These are phyloP conservation scores for Vigna unguiculata DNA, from an alignment of 306 rosid genomes.

Conservation along the genomic window DNA sequence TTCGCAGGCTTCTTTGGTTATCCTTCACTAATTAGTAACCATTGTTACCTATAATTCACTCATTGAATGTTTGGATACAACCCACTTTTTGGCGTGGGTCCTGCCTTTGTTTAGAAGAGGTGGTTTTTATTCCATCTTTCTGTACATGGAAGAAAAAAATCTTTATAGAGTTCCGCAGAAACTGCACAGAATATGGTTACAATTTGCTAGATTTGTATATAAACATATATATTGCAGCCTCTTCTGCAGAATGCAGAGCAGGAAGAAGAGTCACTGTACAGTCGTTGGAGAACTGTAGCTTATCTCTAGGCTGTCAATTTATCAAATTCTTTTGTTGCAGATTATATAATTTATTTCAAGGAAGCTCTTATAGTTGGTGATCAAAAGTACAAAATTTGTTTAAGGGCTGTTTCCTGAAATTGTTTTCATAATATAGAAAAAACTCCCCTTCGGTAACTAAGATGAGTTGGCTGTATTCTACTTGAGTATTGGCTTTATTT, in stretches of 20 bases:
- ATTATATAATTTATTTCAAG: slow-evolving; percentile 59
- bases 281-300: slow-evolving; percentile 73
- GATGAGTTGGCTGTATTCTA: background rate
- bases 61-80: slow-evolving; percentile 47
- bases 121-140: slow-evolving; percentile 43
- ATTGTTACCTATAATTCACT: slow-evolving; percentile 31
- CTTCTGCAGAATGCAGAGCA: slow-evolving; percentile 76
- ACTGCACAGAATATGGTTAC: slow-evolving; percentile 49
- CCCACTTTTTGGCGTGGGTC: slow-evolving; percentile 58
- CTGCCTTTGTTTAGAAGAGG: slow-evolving; percentile 51
- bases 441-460: background rate
- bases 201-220: slow-evolving; percentile 61
- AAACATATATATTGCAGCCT: slow-evolving; percentile 60
- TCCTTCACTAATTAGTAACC: background rate
- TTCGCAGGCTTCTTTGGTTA: slow-evolving; percentile 13
- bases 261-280: slow-evolving; percentile 71
- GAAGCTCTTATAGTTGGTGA: slow-evolving; percentile 53
- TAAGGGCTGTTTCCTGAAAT: slow-evolving; percentile 42
- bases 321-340: slow-evolving; percentile 43
- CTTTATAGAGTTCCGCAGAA: slow-evolving; percentile 47
- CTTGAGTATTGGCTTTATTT: background rate
- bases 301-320: slow-evolving; percentile 60
- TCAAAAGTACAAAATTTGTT: slow-evolving; percentile 20
- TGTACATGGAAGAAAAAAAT: slow-evolving; percentile 52
- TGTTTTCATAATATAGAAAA: slow-evolving; percentile 37